These are phyloP conservation scores for Rickenella mellea DNA, from an alignment of 768 basidiomycete genomes.

Conservation along the genomic window DNA sequence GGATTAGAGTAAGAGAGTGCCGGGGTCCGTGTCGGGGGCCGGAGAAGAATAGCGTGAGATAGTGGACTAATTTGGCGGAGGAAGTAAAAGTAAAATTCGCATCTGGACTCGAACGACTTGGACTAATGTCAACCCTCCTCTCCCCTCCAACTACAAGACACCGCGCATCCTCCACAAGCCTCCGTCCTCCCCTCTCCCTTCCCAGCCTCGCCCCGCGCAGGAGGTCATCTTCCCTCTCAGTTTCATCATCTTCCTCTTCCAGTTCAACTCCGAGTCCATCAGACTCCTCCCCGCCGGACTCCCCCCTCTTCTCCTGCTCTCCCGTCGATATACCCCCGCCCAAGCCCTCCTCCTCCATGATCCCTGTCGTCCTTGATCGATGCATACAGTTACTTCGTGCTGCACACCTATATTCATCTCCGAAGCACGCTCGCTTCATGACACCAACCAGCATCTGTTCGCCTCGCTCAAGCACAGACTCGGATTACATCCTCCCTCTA, in stretches of 20 bases:
- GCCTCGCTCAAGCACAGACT: constrained; percentile 31
- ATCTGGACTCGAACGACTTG: too few species aligned
- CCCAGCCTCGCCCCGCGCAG: constrained; percentile 39
- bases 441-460: constrained; percentile 32
- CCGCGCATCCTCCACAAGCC: constrained; percentile 52
- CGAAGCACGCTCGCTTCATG: constrained; percentile 19
- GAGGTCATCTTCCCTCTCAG: constrained; percentile 17
- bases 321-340: constrained; percentile 9
- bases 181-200: constrained; percentile 42
- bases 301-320: constrained; percentile 5
- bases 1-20: too few species aligned
- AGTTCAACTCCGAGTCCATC: constrained; percentile 7
- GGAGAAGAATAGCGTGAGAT: too few species aligned
- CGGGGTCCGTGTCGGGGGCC: too few species aligned
- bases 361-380: constrained; percentile 38
- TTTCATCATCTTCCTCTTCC: constrained; percentile 7
- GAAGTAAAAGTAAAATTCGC: too few species aligned
- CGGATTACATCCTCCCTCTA: constrained; percentile 42
- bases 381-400: constrained; percentile 45
- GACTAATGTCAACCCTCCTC: constrained; percentile 24
- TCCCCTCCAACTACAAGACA: constrained; percentile 37
- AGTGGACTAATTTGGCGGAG: too few species aligned
- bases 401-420: constrained; percentile 22
- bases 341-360: constrained; percentile 32
- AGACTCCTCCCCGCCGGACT: constrained; percentile 6